These are phyloP conservation scores for Tubosaeta sp. DNA, from an alignment of 768 basidiomycete genomes.

Conservation along the genomic window DNA sequence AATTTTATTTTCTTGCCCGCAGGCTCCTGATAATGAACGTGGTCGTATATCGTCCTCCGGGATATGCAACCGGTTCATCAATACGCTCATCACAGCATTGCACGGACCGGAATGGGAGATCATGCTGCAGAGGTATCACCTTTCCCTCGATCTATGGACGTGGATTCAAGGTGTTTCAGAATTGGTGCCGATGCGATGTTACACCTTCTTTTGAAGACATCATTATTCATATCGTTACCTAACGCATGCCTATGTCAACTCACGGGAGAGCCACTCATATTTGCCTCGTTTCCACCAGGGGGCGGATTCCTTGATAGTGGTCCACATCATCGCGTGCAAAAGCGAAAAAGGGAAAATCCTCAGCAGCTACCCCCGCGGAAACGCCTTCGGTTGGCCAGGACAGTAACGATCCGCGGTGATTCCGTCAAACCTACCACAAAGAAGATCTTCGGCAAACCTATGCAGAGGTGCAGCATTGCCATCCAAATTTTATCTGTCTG, in stretches of 20 bases:
- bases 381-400: constrained; percentile 19
- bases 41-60: constrained; percentile 37
- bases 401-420: not conserved
- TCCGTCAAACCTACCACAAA: constrained; percentile 4
- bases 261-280: constrained; percentile 65
- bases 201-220: constrained; percentile 71
- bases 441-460: constrained; percentile 4
- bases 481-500: not conserved
- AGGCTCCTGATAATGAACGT: constrained; percentile 34
- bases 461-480: constrained; percentile 17
- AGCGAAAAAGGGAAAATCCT: constrained; percentile 19
- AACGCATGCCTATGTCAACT: constrained; percentile 86
- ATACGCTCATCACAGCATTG: constrained; percentile 69
- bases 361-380: constrained; percentile 23
- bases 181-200: constrained; percentile 75
- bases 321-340: constrained; percentile 7
- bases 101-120: constrained; percentile 63
- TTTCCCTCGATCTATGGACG: not conserved
- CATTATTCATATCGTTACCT: constrained; percentile 70
- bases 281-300: constrained; percentile 29
- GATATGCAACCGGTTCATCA: constrained; percentile 60
- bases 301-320: constrained; percentile 11
- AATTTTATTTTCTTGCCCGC: not conserved
- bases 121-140: constrained; percentile 54
- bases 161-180: constrained; percentile 36